Base-by-base conservation (phyloP, 371 early-diverging fungal genomes). In the Funneliformis caledonium region DNA sequence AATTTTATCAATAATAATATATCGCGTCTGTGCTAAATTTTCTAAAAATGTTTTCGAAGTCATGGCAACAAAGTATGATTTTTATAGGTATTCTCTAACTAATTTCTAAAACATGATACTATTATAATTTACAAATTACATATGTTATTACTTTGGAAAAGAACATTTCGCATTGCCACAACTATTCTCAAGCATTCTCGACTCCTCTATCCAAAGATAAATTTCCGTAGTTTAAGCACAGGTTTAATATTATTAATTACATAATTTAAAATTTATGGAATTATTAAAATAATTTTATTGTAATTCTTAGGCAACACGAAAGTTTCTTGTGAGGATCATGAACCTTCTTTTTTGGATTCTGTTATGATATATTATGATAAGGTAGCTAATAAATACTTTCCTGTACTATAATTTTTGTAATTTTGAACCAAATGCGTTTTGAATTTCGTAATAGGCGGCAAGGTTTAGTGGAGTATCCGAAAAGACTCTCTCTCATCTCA, bases 281-380 rank as follows among this genome's bases (percentile, higher is more conserved):
- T 52, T 56, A 56, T 3, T 56, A 56, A 19, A 56, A 47, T 47
- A 9, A 9, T 4, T 19, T 56, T 52, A 16, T 52, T 52, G 16
- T 52, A 1, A 52, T 16, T 1, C 37, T 56, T 65, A 65, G 67
- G 12, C 9, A 31, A 16, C 16, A 14, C 12, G 60, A 60, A 16
- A 12, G 2, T 11, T 65, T 7, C 67, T 33, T 65, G 26, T 81
- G 89, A 91, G 61, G 87, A 87, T 26, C 83, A 93, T 81, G 95
- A 95, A 81, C 95, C 95, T 56, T 83, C 85, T 80, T 96, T 96
- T 86, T 86, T 96, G 83, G 85, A 92, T 48, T 93, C 94, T 6
- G 96, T 96, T 62, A 94, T 93, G 83, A 88, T 89, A 74, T 95
- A 89, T 82, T 96, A 90, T 65, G 33, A 65, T 33, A 37, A 65